Percentiles rank a stretch among this genome's conserved stretches.
Conservation (phyloP, 164 flowering plant species). For the Vitis vinifera region ASM3070453v1 NC_081819.1:22847001-22847500, state of each 20-base stretch:
- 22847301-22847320: not conserved
- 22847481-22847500: too few species aligned
- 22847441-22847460: too few species aligned
- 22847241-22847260: not conserved
- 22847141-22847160: conserved; percentile 8
- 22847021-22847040: too few species aligned
- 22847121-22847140: not conserved
- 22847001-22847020: too few species aligned
- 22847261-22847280: not conserved
- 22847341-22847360: not conserved
- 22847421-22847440: too few species aligned
- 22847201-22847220: conserved; percentile 62
- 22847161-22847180: conserved; percentile 63
- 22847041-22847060: too few species aligned
- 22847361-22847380: too few species aligned
- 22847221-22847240: conserved; percentile 32
- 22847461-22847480: too few species aligned
- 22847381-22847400: too few species aligned
- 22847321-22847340: too few species aligned
- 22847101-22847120: not conserved
- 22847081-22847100: not conserved
- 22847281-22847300: not conserved
- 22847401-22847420: too few species aligned
- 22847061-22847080: not conserved
- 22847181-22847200: conserved; percentile 58